Percentiles rank a stretch among this genome's conserved stretches.
phyloP scores from a whole-genome alignment of 2,329 filamentous ascomycete species.

The Bipolaris sorokiniana region DNA sequence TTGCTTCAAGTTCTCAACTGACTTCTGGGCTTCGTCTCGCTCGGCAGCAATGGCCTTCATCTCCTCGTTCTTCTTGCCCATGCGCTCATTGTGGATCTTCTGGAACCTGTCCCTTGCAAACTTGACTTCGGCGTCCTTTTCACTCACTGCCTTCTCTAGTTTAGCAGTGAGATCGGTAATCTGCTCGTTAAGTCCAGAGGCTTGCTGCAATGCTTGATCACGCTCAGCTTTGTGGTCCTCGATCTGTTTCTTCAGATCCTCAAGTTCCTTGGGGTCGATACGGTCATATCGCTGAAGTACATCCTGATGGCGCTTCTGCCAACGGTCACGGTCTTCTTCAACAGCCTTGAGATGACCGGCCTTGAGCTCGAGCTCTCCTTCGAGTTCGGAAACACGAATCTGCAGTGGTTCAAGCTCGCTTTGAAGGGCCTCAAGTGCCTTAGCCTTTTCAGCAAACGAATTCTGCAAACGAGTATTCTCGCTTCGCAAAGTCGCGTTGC shows the following conservation, averaged over 20 bases:
- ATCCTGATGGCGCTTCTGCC: conserved; percentile 94
- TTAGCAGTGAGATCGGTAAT: conserved; percentile 46
- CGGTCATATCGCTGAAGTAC: conserved; percentile 96
- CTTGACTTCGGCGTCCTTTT: conserved; percentile 25
- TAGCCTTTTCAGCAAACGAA: conserved; percentile 75
- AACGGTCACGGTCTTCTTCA: conserved; percentile 88
- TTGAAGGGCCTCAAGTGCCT: conserved; percentile 75
- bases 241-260: conserved; percentile 83
- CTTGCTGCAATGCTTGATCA: conserved; percentile 58
- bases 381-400: conserved; percentile 78
- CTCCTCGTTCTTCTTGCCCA: conserved; percentile 54
- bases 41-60: conserved; percentile 61
- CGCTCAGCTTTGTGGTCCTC: conserved; percentile 60
- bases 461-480: conserved; percentile 81
- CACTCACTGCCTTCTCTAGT: conserved; percentile 51
- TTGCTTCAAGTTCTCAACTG: conserved; percentile 29
- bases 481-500: conserved; percentile 86
- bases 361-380: conserved; percentile 79
- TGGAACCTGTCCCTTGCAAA: conserved; percentile 61
- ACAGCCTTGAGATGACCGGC: conserved; percentile 88
- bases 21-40: conserved; percentile 63
- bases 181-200: conserved; percentile 56
- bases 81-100: conserved; percentile 43
- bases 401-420: conserved; percentile 82
- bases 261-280: conserved; percentile 90